Percentiles rank a stretch among this genome's conserved stretches.
Evolutionary conservation across 116 monocot species (phyloP).

Genomic region (Thalassia testudinum): DNA sequence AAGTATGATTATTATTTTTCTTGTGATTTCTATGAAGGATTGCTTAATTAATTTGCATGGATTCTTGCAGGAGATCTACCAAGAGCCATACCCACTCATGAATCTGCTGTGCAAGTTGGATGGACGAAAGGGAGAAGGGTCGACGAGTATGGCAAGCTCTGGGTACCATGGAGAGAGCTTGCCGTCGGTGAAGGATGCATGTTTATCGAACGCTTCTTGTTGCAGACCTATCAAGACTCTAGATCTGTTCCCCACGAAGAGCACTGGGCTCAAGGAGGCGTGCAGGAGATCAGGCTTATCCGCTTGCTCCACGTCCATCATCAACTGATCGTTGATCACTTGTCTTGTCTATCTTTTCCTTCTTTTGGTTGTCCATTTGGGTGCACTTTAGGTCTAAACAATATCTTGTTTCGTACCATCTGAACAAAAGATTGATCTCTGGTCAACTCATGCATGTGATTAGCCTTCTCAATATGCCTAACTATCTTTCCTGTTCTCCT

Average conservation of each 20-base stretch:
- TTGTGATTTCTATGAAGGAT: background rate
- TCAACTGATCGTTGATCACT: too few relatives aligned
- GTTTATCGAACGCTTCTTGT: background rate
- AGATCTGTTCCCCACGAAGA: background rate
- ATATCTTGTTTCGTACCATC: too few relatives aligned
- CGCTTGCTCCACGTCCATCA: too few relatives aligned
- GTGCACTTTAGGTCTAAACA: too few relatives aligned
- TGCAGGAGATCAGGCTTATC: background rate
- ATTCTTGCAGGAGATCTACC: background rate
- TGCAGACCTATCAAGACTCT: too few relatives aligned
- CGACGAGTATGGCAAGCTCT: background rate
- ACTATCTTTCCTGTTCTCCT: too few relatives aligned
- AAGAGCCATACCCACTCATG: background rate
- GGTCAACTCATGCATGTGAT: too few relatives aligned
- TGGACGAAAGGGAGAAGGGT: background rate
- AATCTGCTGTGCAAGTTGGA: slow-evolving; percentile 1
- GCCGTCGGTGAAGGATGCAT: background rate
- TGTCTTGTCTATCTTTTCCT: too few relatives aligned
- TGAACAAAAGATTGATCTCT: too few relatives aligned
- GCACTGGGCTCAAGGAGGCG: background rate
- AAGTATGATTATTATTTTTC: too few relatives aligned
- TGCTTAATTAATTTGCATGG: background rate
- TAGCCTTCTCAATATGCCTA: too few relatives aligned
- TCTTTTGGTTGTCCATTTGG: too few relatives aligned
- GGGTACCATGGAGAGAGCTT: background rate